Evolutionary conservation across 202 grass and related monocot genomes (phyloP), one percentile per base, ranked within the genome.

Genomic region (Dendrocalamus latiflorus): DNA sequence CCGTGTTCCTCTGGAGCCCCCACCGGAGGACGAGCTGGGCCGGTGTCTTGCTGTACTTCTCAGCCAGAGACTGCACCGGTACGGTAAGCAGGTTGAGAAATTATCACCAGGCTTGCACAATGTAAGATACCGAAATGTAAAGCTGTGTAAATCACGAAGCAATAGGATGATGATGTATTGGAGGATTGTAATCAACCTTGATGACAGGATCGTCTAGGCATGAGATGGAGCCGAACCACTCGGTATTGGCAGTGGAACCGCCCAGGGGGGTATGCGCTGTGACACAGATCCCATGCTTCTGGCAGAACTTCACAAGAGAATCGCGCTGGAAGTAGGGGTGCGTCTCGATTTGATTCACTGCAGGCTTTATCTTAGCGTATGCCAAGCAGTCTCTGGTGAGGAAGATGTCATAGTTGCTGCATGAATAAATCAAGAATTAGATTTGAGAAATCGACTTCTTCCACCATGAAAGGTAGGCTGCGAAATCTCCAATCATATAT

Each of bases 381-480:
- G 95, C 92, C 65, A 98, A 76, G 24, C 85, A 87, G 54, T 98
- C 95, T 72, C 95, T 87, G 6, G 91, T 98, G 37, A 95, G 90
- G 89, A 98, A 98, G 22, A 98, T 90, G 74, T 98, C 95, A 36
- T 98, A 98, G 74, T 98, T 98, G 93, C 95, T 98, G 91, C 88
- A 83, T 16, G 41, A 60, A 66, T 43, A 77, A 73, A 12, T 67
- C 25, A 37, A 44, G 10, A 12, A 26, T 76, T 44, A 45, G 15
- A 74, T 83, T 67, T 30, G 0, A 13, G 3, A 60, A 51, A 77
- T 25, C 10, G 2, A 44, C 9, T 34, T 68, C 43, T 25, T 82
- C 34, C 24, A 2, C 0, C 20, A 67, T 41, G 26, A 62, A 55
- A 72, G 26, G 12, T 15, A 45, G 61, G 18, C 45, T 3, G 7